Evolutionary conservation across 768 basidiomycete genomes (phyloP), one percentile per base, ranked within the genome.

Genomic region (Psilocybe azurescens): DNA sequence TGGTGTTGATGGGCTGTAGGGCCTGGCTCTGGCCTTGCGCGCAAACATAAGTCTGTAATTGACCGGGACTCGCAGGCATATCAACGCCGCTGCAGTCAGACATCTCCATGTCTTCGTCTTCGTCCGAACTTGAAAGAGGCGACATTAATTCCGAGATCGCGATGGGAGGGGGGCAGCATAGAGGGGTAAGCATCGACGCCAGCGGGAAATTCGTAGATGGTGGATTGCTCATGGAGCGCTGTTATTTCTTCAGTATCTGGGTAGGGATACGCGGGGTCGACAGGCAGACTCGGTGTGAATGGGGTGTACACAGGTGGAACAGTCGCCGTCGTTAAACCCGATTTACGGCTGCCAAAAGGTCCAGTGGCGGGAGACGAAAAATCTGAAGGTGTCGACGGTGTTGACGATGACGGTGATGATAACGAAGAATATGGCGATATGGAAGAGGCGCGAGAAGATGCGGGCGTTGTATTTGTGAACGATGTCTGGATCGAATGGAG

Each of bases 241-340:
- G 60, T 30, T 28, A 63, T 63, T 44, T 66, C 67, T n/a, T 66
- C 58, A 1, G 60, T 44, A 11, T 65, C 67, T n/a, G 59, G 48
- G 28, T 68, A 59, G 11, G 67, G 64, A 53, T 67, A 55, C 2
- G 63, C 54, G 16, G 68, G 67, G 33, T 71, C 70, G 41, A 67
- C 56, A 10, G 68, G 67, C 3, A 64, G 54, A 29, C 53, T 60
- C 0, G 70, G 69, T 0, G 67, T 72, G 60, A 71, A 71, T 1
- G 71, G 69, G 3, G 70, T 70, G 59, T 72, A 70, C 0, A 69
- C 66, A 1, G 64, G 67, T 9, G 59, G 38, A 0, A 67, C 41
- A 9, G 56, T 30, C 10, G 53, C 38, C 14, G 56, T 39, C 3
- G 50, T 29, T 0, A 55, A 54, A 38, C 59, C 61, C 16, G 56